phyloP scores from a whole-genome alignment of 306 rosid genomes.

The Prunus persica region DNA sequence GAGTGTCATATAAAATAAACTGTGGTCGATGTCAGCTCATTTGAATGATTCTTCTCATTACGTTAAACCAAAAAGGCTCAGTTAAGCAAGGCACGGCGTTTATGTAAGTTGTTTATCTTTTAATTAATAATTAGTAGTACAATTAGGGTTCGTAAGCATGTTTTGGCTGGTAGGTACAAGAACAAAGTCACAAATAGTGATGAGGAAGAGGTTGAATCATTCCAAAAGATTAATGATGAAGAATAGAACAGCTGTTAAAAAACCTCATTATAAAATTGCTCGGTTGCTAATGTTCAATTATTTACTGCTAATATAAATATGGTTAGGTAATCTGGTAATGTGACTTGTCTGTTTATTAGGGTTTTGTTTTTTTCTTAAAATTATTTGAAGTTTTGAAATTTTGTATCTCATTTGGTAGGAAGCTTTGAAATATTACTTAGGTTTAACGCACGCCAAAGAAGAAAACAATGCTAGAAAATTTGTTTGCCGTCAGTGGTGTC shows the following conservation, averaged over 20 bases:
- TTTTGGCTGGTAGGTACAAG: neutral
- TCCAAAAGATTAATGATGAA: neutral
- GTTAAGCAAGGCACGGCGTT: neutral
- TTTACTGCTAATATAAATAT: constrained; percentile 16
- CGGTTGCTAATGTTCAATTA: constrained; percentile 15
- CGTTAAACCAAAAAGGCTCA: neutral
- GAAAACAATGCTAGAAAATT: neutral
- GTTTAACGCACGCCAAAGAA: neutral
- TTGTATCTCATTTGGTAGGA: neutral
- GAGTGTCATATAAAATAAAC: neutral
- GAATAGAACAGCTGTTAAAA: neutral
- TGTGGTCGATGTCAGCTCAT: neutral
- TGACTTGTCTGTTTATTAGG: constrained; percentile 17
- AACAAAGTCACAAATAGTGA: neutral
- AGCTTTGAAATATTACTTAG: neutral
- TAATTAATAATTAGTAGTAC: neutral
- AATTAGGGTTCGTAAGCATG: neutral
- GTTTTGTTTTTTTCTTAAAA: fast-evolving
- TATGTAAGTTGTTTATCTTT: neutral
- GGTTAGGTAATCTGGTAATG: constrained; percentile 10
- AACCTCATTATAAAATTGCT: constrained; percentile 4
- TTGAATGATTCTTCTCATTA: constrained; percentile 4
- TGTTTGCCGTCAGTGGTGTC: neutral
- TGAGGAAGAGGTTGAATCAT: neutral
- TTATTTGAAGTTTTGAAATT: neutral